Evolutionary conservation across 1,284 basidiomycete genomes (phyloP).

Genomic region (Lentinula novae-zelandiae): DNA sequence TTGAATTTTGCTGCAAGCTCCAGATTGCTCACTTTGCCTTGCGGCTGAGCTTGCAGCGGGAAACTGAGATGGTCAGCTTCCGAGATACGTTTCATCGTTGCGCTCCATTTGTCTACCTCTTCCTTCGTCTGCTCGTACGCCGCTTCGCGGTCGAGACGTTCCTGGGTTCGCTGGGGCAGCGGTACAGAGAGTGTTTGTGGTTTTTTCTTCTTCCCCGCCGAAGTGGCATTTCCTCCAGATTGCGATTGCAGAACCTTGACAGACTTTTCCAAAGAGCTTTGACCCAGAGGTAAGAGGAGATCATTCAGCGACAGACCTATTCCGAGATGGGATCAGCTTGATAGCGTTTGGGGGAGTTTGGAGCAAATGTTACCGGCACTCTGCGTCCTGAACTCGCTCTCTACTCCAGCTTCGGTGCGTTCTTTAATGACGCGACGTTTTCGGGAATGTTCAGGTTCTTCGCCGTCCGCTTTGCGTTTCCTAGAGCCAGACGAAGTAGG

Average conservation of each 20-base stretch:
- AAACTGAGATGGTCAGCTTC: conserved; percentile 93
- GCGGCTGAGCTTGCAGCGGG: conserved; percentile 73
- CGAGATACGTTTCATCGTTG: conserved; percentile 85
- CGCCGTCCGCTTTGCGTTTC: conserved; percentile 67
- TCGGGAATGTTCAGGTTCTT: conserved; percentile 28
- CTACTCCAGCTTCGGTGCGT: conserved; percentile 69
- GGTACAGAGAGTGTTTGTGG: conserved; percentile 78
- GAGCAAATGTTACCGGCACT: conserved; percentile 36
- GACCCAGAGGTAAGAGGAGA: conserved; percentile 64
- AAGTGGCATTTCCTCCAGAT: conserved; percentile 17
- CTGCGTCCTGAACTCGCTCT: conserved; percentile 67
- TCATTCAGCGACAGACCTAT: conserved; percentile 33
- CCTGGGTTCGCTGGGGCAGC: conserved; percentile 82
- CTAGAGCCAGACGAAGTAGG: conserved; percentile 36
- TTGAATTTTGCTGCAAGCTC: conserved; percentile 82
- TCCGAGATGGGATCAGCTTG: neutral
- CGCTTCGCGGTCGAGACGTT: conserved; percentile 88
- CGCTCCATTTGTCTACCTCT: conserved; percentile 93
- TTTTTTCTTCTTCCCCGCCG: conserved; percentile 37
- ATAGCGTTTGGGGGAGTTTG: conserved; percentile 2
- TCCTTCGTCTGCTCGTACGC: conserved; percentile 92
- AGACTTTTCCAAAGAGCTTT: conserved; percentile 65
- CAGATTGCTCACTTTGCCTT: conserved; percentile 65
- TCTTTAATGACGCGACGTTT: conserved; percentile 70
- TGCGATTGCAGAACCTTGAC: conserved; percentile 54